Percentiles rank a stretch among this genome's conserved stretches.
phyloP scores from a whole-genome alignment of 2,329 filamentous ascomycete species.

The Penicillium sp. region DNA sequence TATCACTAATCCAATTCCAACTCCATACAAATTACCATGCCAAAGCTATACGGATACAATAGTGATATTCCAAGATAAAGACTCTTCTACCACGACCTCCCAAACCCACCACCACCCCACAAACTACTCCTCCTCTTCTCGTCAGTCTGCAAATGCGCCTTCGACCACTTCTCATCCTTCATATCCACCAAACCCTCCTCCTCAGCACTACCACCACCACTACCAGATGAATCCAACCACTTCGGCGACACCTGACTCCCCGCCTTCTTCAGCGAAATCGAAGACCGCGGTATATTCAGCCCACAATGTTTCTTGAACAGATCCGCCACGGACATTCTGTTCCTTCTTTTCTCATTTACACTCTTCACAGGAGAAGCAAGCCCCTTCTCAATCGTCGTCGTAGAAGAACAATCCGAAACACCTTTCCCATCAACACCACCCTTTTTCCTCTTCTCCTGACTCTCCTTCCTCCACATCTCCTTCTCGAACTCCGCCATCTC shows the following conservation, averaged over 20 bases:
- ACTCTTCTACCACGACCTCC: not conserved
- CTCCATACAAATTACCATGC: not conserved
- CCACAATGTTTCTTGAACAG: constrained; percentile 16
- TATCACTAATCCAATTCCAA: no score
- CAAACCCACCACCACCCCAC: constrained; percentile 11
- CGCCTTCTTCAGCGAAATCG: constrained; percentile 13
- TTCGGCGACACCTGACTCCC: constrained; percentile 3
- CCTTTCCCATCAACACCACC: not conserved
- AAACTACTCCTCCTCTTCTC: constrained; percentile 6
- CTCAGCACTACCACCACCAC: not conserved
- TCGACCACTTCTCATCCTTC: constrained; percentile 17
- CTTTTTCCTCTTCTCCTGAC: not conserved
- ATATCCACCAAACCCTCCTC: constrained; percentile 15
- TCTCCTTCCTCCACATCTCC: not conserved
- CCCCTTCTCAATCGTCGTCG: not conserved
- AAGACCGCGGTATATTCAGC: constrained; percentile 14
- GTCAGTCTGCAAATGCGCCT: constrained; percentile 10
- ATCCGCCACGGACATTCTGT: constrained; percentile 12
- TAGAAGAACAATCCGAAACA: no score
- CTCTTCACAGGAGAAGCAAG: not conserved
- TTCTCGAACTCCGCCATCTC: constrained; percentile 3
- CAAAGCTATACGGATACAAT: not conserved
- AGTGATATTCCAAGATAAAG: not conserved
- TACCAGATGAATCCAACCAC: constrained; percentile 14
- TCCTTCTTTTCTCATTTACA: constrained; percentile 7